phyloP scores from a whole-genome alignment of 2,329 filamentous ascomycete genomes.

The Trichoderma atroviride region DNA sequence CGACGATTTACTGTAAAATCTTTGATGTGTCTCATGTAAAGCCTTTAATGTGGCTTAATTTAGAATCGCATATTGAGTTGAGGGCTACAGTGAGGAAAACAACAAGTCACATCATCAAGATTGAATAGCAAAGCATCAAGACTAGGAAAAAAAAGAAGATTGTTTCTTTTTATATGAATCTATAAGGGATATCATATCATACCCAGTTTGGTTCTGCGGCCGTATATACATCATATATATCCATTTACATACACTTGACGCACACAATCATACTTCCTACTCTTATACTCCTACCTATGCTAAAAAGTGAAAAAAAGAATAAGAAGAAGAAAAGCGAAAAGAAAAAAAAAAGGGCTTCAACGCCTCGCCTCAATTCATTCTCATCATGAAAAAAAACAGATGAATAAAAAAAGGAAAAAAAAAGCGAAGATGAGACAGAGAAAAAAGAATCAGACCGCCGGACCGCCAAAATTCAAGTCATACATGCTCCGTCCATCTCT shows the following conservation, averaged over 20 bases:
- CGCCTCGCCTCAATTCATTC: background rate
- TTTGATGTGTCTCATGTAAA: background rate
- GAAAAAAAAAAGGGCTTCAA: background rate
- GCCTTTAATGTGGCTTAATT: too few relatives aligned
- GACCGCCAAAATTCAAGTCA: slow-evolving; percentile 37
- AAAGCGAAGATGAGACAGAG: too few relatives aligned
- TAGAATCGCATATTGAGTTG: background rate
- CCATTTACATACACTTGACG: background rate
- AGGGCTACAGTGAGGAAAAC: background rate
- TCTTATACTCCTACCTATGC: slow-evolving; percentile 13
- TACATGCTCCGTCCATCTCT: slow-evolving; percentile 35
- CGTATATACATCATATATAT: slow-evolving; percentile 9
- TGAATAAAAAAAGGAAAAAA: background rate
- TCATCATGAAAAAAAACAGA: background rate
- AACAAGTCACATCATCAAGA: background rate
- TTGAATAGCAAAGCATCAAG: too few relatives aligned
- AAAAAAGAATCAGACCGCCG: slow-evolving; percentile 23
- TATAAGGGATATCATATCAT: slow-evolving; percentile 21
- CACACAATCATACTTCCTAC: background rate
- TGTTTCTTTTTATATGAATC: slow-evolving; percentile 14
- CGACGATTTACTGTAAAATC: background rate
- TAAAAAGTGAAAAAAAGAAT: background rate
- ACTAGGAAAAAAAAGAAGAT: background rate
- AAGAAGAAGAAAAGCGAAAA: background rate
- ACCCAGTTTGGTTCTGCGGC: background rate